Evolutionary conservation across 805 yeast species (phyloP).

Genomic region (Metschnikowia similis): DNA sequence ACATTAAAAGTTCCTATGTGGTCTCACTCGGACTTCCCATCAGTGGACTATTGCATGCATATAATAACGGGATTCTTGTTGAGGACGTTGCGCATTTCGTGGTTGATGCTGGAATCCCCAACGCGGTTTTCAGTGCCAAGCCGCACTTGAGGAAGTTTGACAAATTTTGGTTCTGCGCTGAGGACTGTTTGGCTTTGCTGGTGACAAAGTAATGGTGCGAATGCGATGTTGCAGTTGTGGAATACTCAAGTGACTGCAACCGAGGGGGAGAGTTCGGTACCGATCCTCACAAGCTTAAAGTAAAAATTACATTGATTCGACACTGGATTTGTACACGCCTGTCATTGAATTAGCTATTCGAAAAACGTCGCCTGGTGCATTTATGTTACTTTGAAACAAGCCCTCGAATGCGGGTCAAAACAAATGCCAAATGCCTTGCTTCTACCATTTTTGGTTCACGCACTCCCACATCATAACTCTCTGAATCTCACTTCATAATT

Average conservation of each 20-base stretch:
- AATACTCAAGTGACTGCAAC: neutral
- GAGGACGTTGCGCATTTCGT: constrained; percentile 52
- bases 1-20: constrained; percentile 51
- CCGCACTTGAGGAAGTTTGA: constrained; percentile 42
- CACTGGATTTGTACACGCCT: neutral
- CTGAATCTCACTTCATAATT: neutral
- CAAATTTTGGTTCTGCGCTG: constrained; percentile 42
- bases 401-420: too few species aligned
- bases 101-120: constrained; percentile 70
- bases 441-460: neutral
- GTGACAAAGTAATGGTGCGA: constrained; percentile 1
- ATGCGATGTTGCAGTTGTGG: neutral
- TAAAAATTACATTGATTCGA: neutral
- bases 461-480: neutral
- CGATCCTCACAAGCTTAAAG: neutral
- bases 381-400: too few species aligned
- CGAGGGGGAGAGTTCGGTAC: neutral
- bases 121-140: constrained; percentile 42
- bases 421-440: neutral
- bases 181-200: constrained; percentile 13
- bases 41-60: constrained; percentile 56
- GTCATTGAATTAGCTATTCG: too few species aligned
- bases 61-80: constrained; percentile 45
- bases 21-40: constrained; percentile 73
- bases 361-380: too few species aligned